Base-by-base conservation (phyloP, 2,329 filamentous ascomycete species). In the Sporothrix protearum region DNA sequence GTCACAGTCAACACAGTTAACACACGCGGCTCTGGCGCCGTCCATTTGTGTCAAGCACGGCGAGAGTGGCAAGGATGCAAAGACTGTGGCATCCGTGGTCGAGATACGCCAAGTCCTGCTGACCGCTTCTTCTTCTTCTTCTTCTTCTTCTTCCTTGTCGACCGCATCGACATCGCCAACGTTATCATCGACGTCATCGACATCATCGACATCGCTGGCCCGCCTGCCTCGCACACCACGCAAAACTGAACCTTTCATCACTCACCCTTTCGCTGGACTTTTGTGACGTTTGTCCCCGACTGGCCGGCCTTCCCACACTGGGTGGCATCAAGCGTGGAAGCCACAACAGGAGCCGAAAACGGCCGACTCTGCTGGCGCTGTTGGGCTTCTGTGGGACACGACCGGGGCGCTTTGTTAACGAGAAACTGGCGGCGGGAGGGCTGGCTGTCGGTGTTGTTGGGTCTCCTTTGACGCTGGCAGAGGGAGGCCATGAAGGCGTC, bases 361-460 rank as follows among this genome's bases (percentile, higher is more conserved):
- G 49, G 33, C 57, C 49, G 14, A 16, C 57, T 6, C n/a, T 22
- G 6, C 12, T 61, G 8, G 12, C 57, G 1, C 4, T 61, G 33
- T 10, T 61, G 33, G 57, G 33, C n/a, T 6, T 22, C 8, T 61
- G 57, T 39, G 33, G 57, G 33, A 36, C 33, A 61, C 59, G 22
- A 14, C 36, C 39, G 1, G 28, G 61, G 19, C 36, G 51, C 10
- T 57, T 59, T 14, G 51, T 59, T 8, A 63, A 14, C 1, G n/a
- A 45, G 2, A 39, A 53, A 19, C 70, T 71, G 28, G 70, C 70
- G 4, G 70, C 49, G 1, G 70, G 51, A 1, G 70, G 70, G 12
- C 70, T 71, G 51, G 70, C 70, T n/a, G 70, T 71, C 28, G 70
- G 63, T 6, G 70, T 33, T 16, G 53, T 71, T 8, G 63, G 61